Conservation (phyloP, 2,329 filamentous ascomycete genomes). For the Colletotrichum lupini region DNA sequence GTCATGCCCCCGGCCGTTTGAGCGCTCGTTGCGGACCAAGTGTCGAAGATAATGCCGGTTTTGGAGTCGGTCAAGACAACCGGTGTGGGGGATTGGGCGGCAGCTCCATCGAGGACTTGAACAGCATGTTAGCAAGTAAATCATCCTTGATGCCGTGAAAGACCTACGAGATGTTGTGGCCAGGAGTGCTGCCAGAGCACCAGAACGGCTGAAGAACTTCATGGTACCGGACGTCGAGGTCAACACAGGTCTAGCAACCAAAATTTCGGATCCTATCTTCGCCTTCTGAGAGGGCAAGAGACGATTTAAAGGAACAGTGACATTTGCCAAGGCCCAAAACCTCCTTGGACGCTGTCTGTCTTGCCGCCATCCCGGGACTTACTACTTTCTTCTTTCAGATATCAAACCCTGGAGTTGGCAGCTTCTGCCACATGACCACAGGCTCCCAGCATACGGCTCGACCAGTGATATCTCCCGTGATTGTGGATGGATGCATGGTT, state of each 20-base stretch:
- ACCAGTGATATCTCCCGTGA: conserved; percentile 11
- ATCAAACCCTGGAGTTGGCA: not conserved
- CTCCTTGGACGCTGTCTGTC: not conserved
- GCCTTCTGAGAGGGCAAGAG: not conserved
- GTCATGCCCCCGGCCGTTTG: conserved; percentile 57
- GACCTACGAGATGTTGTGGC: conserved; percentile 25
- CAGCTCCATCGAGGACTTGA: conserved; percentile 29
- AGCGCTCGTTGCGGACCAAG: conserved; percentile 52
- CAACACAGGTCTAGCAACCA: conserved; percentile 18
- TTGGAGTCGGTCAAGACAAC: conserved; percentile 53
- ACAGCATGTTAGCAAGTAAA: not conserved
- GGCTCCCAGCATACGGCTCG: not conserved
- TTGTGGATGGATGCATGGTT: conserved; percentile 14
- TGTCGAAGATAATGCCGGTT: conserved; percentile 65
- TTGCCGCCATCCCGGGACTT: not conserved
- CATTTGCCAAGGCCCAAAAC: not conserved
- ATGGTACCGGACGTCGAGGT: conserved; percentile 24
- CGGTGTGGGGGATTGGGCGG: conserved; percentile 35
- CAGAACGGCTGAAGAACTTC: conserved; percentile 31
- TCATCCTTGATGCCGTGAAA: not conserved
- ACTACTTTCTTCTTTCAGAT: conserved; percentile 21
- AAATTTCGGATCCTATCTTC: not conserved
- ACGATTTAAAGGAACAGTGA: conserved; percentile 16
- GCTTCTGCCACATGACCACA: conserved; percentile 25
- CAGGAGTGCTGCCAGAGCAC: conserved; percentile 33